Evolutionary conservation across 805 yeast species (phyloP).

Genomic region (Wickerhamiella parazyma): DNA sequence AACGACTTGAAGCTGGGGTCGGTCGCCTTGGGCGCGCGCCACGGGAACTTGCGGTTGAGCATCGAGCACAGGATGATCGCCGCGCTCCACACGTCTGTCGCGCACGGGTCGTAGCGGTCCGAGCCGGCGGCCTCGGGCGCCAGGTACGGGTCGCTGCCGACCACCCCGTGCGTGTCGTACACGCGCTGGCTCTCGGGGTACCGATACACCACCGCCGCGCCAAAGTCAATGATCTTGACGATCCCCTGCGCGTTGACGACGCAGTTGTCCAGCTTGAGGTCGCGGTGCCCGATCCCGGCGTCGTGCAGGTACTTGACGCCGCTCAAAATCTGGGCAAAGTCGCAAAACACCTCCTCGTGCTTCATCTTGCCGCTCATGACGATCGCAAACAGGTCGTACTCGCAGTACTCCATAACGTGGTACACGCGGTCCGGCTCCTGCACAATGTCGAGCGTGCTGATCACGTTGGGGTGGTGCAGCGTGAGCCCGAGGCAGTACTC

Average conservation of each 20-base stretch:
- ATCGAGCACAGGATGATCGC: constrained; percentile 88
- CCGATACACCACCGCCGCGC: constrained; percentile 81
- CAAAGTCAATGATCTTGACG: constrained; percentile 84
- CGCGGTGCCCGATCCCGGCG: constrained; percentile 78
- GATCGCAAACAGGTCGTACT: constrained; percentile 81
- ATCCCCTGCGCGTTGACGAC: constrained; percentile 73
- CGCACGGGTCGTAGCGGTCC: constrained; percentile 75
- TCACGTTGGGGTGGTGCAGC: constrained; percentile 75
- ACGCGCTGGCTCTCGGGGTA: constrained; percentile 67
- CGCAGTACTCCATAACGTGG: constrained; percentile 93
- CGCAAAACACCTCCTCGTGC: constrained; percentile 65
- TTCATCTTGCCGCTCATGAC: constrained; percentile 90
- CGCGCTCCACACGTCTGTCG: constrained; percentile 88
- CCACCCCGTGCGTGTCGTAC: constrained; percentile 70
- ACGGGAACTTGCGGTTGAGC: constrained; percentile 83
- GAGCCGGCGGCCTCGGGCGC: constrained; percentile 88
- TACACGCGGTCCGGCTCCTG: constrained; percentile 76
- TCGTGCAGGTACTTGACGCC: constrained; percentile 73
- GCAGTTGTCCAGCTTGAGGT: constrained; percentile 83
- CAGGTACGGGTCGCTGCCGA: constrained; percentile 78
- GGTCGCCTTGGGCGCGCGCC: constrained; percentile 77
- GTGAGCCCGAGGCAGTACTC: constrained; percentile 92
- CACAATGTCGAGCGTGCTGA: constrained; percentile 81
- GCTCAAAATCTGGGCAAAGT: constrained; percentile 71
- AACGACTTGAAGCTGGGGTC: constrained; percentile 77